Evolutionary conservation across 371 early-diverging fungal species (phyloP), one percentile per base, ranked within the genome.

Genomic region (Polyrhizophydium stewartii): DNA sequence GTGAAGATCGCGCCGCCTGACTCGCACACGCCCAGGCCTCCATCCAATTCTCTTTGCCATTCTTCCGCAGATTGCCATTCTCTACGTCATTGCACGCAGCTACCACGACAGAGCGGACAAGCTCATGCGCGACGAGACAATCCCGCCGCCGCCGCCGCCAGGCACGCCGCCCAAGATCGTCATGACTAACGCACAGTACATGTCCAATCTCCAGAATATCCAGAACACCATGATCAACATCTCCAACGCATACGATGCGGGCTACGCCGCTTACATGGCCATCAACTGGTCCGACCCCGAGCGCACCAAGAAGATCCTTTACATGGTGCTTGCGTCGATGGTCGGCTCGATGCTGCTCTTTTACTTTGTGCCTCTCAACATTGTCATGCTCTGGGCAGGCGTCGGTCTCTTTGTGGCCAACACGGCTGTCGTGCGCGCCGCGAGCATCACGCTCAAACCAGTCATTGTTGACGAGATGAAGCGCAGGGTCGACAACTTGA

Each of bases 181-280:
- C 38, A 46, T 55, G 46, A n/a, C 30, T 31, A 66, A 63, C 65
- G 56, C 57, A 17, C 68, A 70, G 30, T 76, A 76, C 66, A 21
- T 71, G 25, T 65, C 68, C 32, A 71, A 76, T 65, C 58, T 82
- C 64, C 78, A 78, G 46, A 73, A 76, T 49, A 73, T 82, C 52
- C 83, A 82, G 59, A 82, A 82, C 63, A 65, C 68, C 53, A 82
- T 82, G 83, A 70, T 70, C 33, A 53, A 65, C 53, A 71, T 72
- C 46, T 61, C 62, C 57, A 67, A 72, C 27, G 62, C 40, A 19
- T 65, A 74, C 64, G 80, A 71, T 40, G 64, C 56, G 30, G 59
- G 67, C 49, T 56, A 55, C 27, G 49, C 56, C 32, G 28, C 46
- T 27, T 27, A 58, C n/a, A 57, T 52, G 24, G 22, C 41, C 16